Base-by-base conservation (phyloP, 768 basidiomycete genomes). In the Lepiota subincarnata region DNA sequence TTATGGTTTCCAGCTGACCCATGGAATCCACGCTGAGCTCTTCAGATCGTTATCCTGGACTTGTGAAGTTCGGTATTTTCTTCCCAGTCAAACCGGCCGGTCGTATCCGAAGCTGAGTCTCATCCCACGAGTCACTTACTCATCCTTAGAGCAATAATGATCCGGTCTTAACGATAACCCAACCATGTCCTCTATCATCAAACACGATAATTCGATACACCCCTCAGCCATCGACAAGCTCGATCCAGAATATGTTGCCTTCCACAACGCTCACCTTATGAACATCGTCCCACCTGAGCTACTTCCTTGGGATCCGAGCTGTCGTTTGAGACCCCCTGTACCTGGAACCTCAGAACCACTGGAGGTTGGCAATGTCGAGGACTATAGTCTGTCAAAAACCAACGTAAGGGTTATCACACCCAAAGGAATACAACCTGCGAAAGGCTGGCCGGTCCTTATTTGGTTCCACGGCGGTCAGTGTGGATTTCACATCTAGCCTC, bases 371-470 rank as follows among this genome's bases (percentile, higher is more conserved):
- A 72, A 64, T 49, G 73, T 76, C 3, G 63, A 78, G 53, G 85
- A 87, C 55, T 77, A 78, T 44, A 66, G 74, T 22, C 60, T 86
- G 50, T 73, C 68, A 13, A 71, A 80, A 46, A 80, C 77, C 50
- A 76, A 75, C 28, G 73, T 86, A 28, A 78, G 87, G 26, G 78
- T 80, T 4, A 89, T 84, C 62, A 84, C 82, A 1, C 88, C 88
- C 0, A 71, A 77, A 42, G 80, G 81, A 0, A 50, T 61, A 2
- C 60, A 70, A 0, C 85, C 86, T 0, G 62, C 60, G 1, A 66
- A 64, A 0, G 87, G 87, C 14, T 89, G 87, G 87, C 86, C 86
- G 0, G 77, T 82, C 1, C 79, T 89, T 55, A 75, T 87, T 40
- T 89, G 78, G 74, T 87, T 83, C 63, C 88, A 89, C 57, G 88